Evolutionary conservation across 2,329 filamentous ascomycete species (phyloP), one percentile per base, ranked within the genome.

Genomic region (Penicillium palitans): DNA sequence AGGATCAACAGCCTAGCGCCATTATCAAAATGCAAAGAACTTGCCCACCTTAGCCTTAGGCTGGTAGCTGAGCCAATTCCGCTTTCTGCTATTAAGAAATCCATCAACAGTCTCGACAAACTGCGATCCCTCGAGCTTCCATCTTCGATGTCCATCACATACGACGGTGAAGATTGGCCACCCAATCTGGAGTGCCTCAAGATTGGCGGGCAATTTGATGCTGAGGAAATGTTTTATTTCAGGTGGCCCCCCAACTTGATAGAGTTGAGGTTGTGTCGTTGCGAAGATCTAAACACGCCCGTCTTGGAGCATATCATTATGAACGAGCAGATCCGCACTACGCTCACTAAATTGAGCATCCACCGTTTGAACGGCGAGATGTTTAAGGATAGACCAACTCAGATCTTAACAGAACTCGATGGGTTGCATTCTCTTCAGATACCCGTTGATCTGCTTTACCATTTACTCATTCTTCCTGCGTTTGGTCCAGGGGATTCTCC

Each of bases 1-100:
- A 78, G 76, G 3, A 71, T 82, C 52, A 84, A 85, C 60, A 83
- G 82, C 66, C 81, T 86, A 61, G 79, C 83, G 2, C 77, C 82
- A 2, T 68, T 88, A 21, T 78, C 80, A 3, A 87, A 86, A 72
- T 86, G 84, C 69, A 62, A 64, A 6, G 74, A 77, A 0, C 74
- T 88, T 5, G 72, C 72, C 10, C 60, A 75, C 2, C 73, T 87
- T 17, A 81, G 87, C 63, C 72, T 87, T 7, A 79, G 77, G 5
- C 76, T 84, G 3, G 80, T 86, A 7, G 76, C 73, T 13, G 82
- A 84, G 57, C 72, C 76, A 1, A 79, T 86, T 31, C 72, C 72
- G 6, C 78, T 84, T 60, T 68, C 75, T 25, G 72, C 74, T 4
- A 74, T 87, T 15, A 80, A 83, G 61, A 79, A 79, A 48, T 79